Conservation (phyloP, 1,139 yeast genomes). For the Kluyveromyces sp. region DNA sequence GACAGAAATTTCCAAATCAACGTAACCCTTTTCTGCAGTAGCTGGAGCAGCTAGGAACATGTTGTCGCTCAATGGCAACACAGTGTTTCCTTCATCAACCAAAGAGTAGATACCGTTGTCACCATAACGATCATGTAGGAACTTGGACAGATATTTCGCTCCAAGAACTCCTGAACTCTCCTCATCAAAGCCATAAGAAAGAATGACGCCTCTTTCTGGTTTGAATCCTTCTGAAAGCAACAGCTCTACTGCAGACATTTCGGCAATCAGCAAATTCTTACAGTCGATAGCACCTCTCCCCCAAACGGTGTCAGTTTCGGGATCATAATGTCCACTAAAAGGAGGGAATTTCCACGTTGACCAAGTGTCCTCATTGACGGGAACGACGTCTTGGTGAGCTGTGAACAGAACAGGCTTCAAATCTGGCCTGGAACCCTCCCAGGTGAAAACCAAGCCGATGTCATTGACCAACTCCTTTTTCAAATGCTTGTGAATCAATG, state of each 20-base stretch:
- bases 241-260: conserved; percentile 53
- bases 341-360: conserved; percentile 65
- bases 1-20: conserved; percentile 43
- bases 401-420: conserved; percentile 61
- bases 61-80: conserved; percentile 35
- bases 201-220: conserved; percentile 50
- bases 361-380: conserved; percentile 55
- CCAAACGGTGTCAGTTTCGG: conserved; percentile 39
- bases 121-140: conserved; percentile 47
- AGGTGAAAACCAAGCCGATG: conserved; percentile 58
- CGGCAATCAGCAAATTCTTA: conserved; percentile 50
- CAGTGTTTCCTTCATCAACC: conserved; percentile 56
- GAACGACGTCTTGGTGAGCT: conserved; percentile 83
- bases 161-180: conserved; percentile 59
- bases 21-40: conserved; percentile 61
- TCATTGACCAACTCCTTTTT: conserved; percentile 53
- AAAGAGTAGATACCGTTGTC: conserved; percentile 47
- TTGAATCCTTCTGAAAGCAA: conserved; percentile 39
- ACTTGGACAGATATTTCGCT: conserved; percentile 41
- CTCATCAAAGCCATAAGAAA: conserved; percentile 69
- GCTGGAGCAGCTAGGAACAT: conserved; percentile 53
- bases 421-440: conserved; percentile 49
- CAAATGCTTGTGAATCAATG: conserved; percentile 44
- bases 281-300: conserved; percentile 67
- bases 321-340: conserved; percentile 62